These are phyloP conservation scores for Rhodomyrtus psidioides DNA, from an alignment of 441 rosid genomes.

Conservation along the genomic window DNA sequence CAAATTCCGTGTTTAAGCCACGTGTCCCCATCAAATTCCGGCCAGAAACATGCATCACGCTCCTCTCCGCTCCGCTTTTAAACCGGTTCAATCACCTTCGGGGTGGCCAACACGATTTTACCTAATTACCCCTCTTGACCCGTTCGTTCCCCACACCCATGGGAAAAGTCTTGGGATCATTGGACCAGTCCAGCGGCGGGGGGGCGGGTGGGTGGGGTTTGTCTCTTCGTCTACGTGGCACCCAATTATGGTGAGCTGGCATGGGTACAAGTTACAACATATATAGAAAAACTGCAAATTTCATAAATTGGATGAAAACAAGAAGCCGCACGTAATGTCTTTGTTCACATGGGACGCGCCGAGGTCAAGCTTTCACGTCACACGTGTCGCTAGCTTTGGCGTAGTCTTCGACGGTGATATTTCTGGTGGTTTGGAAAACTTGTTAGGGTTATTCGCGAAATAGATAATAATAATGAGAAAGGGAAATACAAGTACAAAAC, in stretches of 20 bases:
- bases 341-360: neutral
- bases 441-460: no score
- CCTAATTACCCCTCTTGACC: neutral
- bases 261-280: accelerated
- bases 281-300: neutral
- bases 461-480: no score
- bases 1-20: no score
- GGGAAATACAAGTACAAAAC: no score
- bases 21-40: neutral
- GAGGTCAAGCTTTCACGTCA: neutral
- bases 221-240: neutral
- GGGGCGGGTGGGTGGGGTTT: no score
- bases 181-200: no score
- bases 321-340: neutral
- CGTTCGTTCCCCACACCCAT: neutral
- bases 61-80: neutral
- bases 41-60: neutral
- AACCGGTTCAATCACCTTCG: neutral
- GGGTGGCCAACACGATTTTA: neutral
- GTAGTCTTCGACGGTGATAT: neutral
- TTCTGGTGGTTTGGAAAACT: no score
- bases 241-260: neutral
- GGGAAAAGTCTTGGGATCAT: neutral
- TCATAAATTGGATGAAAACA: no score
- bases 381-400: neutral